Base-by-base conservation (phyloP, 2,329 filamentous ascomycete genomes). In the Aspergillus pseudoviridinutans region DNA sequence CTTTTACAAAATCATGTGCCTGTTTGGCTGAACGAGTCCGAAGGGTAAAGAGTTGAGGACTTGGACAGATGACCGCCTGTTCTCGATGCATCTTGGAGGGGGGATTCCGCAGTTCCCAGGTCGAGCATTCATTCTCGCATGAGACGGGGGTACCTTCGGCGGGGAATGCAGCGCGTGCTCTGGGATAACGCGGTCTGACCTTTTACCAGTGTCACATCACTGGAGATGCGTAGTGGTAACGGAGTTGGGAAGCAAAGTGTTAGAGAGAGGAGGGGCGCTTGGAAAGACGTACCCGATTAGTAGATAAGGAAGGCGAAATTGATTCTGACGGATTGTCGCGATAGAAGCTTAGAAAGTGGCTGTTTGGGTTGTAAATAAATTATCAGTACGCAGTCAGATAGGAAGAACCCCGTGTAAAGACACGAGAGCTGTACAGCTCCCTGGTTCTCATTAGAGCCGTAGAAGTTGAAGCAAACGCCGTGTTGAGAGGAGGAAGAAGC, bases 131-230 rank as follows among this genome's bases (percentile, higher is more conserved):
- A 29, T 56, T 49, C 50, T 54, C 38, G 29, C 14, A 20, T 51
- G 46, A 47, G 41, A 46, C 25, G 49, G 54, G 50, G 55, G 67
- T 66, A 64, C 66, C 67, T 62, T 68, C 68, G 64, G 61, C 27
- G 53, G 50, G 38, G 58, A 1, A 32, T 46, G 54, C 51, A 50
- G 47, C 51, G 29, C 50, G 51, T 60, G 47, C 41, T 58, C 55
- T 56, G 49, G 61, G 51, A 25, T 57, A 52, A 58, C 61, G 62
- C 61, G 64, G 71, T 78, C 75, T 72, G 75, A 78, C 74, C 75
- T 78, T 78, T 78, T 78, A 78, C 75, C 75, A 78, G 70, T 64
- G 63, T 71, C 56, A 58, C 75, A 77, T 78, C 75, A 76, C 72
- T 57, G 74, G 75, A 77, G 73, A 71, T 54, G 44, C 22, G 12